Evolutionary conservation across 805 yeast species (phyloP).

Genomic region (Metschnikowia kofuensis): DNA sequence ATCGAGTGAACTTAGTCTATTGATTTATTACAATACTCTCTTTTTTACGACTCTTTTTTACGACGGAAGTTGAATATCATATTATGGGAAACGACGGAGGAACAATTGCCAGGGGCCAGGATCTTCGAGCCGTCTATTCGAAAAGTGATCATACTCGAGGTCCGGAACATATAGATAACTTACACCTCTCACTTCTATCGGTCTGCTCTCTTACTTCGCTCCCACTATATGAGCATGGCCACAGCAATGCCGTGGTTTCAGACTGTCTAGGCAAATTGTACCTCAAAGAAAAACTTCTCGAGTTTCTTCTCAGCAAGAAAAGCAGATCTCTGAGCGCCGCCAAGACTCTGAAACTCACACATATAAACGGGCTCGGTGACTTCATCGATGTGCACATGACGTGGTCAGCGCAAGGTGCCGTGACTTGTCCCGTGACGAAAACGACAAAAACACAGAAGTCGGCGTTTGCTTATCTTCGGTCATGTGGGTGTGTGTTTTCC

Average conservation of each 20-base stretch:
- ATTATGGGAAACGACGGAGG: conserved; percentile 66
- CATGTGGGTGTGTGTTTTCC: conserved; percentile 40
- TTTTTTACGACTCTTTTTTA: no score
- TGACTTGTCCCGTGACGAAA: conserved; percentile 34
- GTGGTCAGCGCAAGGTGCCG: conserved; percentile 10
- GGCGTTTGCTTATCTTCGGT: conserved; percentile 29
- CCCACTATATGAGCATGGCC: conserved; percentile 31
- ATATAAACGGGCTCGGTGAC: conserved; percentile 15
- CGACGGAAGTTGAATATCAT: background rate
- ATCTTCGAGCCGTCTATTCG: conserved; percentile 35
- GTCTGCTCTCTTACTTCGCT: conserved; percentile 48
- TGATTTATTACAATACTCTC: no score
- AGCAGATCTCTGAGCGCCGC: conserved; percentile 2
- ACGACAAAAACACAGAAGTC: conserved; percentile 15
- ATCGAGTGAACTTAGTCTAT: no score
- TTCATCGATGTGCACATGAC: conserved; percentile 12
- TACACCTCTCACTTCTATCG: conserved; percentile 33
- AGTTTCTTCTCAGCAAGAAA: conserved; percentile 46
- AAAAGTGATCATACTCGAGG: conserved; percentile 9
- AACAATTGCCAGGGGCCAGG: conserved; percentile 57
- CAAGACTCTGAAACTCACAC: background rate
- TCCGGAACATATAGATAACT: conserved; percentile 15
- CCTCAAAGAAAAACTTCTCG: conserved; percentile 61
- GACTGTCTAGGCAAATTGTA: conserved; percentile 67
- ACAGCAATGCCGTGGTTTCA: conserved; percentile 50